These are phyloP conservation scores for Fusarium pseudoanthophilum DNA, from an alignment of 2,329 filamentous ascomycete genomes.

Conservation along the genomic window DNA sequence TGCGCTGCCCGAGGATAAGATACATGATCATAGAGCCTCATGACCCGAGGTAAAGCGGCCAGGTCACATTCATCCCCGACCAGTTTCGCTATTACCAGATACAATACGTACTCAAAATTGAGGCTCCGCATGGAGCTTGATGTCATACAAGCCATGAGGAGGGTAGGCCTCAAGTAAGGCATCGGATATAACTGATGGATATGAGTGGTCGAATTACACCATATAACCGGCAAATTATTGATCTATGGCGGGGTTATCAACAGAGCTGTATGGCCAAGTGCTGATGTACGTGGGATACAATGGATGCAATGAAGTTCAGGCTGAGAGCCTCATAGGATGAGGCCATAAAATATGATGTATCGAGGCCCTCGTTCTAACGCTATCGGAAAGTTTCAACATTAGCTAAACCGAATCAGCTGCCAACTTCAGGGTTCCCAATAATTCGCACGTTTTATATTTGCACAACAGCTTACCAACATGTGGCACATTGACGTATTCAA, in stretches of 20 bases:
- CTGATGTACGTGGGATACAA: not conserved
- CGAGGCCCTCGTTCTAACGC: not conserved
- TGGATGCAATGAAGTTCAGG: not conserved
- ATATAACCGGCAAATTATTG: not conserved
- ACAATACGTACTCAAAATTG: not conserved
- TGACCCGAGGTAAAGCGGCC: not conserved
- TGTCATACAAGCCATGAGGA: not conserved
- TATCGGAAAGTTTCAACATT: not conserved
- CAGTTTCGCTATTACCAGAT: not conserved
- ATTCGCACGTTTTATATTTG: not conserved
- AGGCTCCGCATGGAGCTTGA: not conserved
- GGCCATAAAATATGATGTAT: not conserved
- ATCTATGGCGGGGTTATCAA: not conserved
- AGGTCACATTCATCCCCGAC: not conserved
- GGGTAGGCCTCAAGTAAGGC: not conserved
- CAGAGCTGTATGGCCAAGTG: not conserved
- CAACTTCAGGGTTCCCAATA: not conserved
- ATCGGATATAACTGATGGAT: not conserved
- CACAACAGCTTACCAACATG: not conserved
- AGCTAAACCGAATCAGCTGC: not conserved
- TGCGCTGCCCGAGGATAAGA: not conserved
- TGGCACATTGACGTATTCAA: not conserved
- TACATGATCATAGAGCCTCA: not conserved
- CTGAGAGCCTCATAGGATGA: not conserved
- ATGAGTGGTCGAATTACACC: not conserved